These are phyloP conservation scores for Wickerhamiella kurtzmanii DNA, from an alignment of 805 yeast genomes.

Conservation along the genomic window DNA sequence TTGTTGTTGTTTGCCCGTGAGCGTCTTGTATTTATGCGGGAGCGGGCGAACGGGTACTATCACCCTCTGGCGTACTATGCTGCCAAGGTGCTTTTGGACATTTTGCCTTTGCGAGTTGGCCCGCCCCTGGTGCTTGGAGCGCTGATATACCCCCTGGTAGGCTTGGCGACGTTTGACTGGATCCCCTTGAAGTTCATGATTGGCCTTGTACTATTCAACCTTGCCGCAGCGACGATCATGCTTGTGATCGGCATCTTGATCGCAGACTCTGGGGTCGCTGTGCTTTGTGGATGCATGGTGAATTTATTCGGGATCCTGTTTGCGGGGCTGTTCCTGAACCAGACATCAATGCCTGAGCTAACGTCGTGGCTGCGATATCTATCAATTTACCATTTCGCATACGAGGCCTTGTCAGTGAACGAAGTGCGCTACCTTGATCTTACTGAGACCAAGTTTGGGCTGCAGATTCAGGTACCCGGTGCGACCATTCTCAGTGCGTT, in stretches of 20 bases:
- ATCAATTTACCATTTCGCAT: conserved; percentile 90
- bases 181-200: conserved; percentile 58
- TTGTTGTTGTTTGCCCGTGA: conserved; percentile 80
- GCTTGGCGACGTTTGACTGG: conserved; percentile 62
- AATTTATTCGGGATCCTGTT: conserved; percentile 74
- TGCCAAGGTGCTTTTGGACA: conserved; percentile 79
- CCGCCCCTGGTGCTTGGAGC: conserved; percentile 77
- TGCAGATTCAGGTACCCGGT: conserved; percentile 92
- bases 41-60: conserved; percentile 89
- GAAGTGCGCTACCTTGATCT: conserved; percentile 80
- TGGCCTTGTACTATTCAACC: conserved; percentile 68
- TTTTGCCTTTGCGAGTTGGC: conserved; percentile 80
- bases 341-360: conserved; percentile 43
- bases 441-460: conserved; percentile 79
- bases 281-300: conserved; percentile 72
- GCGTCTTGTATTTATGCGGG: conserved; percentile 78
- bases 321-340: conserved; percentile 88
- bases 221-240: conserved; percentile 74
- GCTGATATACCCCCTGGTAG: conserved; percentile 81
- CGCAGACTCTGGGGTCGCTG: conserved; percentile 84
- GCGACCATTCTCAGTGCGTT: conserved; percentile 92
- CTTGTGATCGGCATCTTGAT: conserved; percentile 77
- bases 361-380: conserved; percentile 59
- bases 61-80: conserved; percentile 73
- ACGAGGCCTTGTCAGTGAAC: conserved; percentile 82